Conservation (phyloP, 2,329 filamentous ascomycete genomes). For the Nigrospora oryzae region DNA sequence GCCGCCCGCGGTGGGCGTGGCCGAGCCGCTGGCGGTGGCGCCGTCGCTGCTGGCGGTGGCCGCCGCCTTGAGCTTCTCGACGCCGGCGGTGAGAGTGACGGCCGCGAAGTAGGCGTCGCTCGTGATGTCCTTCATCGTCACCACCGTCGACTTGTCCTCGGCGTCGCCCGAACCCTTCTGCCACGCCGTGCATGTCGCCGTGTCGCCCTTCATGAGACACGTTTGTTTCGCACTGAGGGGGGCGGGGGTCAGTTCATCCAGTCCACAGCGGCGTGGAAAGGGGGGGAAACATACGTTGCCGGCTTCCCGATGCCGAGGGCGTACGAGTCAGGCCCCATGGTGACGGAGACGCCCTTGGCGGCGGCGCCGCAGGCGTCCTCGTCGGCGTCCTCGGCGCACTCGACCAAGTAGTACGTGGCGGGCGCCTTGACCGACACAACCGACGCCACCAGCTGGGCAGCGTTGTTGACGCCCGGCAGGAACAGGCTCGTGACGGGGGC, state of each 20-base stretch:
- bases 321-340: constrained; percentile 3
- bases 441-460: background rate
- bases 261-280: too few relatives aligned
- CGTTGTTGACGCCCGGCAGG: constrained; percentile 1
- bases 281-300: background rate
- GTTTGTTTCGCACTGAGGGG: too few relatives aligned
- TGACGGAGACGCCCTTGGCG: constrained; percentile 1
- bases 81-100: constrained; percentile 3
- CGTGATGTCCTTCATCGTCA: background rate
- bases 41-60: background rate
- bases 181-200: background rate
- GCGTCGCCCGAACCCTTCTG: background rate
- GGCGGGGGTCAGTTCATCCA: too few relatives aligned
- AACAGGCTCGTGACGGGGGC: background rate
- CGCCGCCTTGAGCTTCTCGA: background rate
- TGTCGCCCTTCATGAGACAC: background rate
- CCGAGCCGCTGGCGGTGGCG: background rate
- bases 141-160: background rate
- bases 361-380: constrained; percentile 1
- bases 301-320: background rate
- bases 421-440: constrained; percentile 1
- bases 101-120: constrained; percentile 1
- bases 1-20: background rate
- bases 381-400: constrained; percentile 1
- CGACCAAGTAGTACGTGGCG: constrained; percentile 1